Percentiles rank a stretch among this genome's conserved stretches.
Evolutionary conservation across 1,284 basidiomycete species (phyloP).

Genomic region (Boletellus dicymbophilus): DNA sequence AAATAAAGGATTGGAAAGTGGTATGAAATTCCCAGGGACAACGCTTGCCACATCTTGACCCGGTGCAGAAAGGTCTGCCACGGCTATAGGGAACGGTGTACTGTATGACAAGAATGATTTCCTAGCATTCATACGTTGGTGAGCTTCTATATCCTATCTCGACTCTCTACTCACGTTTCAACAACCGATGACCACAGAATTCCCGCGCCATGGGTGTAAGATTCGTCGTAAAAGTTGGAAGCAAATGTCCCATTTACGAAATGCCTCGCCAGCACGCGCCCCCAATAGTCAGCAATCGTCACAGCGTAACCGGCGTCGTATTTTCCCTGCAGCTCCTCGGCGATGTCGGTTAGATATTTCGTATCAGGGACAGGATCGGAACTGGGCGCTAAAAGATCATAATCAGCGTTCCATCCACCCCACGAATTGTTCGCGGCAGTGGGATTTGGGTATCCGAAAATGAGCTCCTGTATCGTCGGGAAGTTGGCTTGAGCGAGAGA

Average conservation of each 20-base stretch:
- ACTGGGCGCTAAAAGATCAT: constrained; percentile 26
- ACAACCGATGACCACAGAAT: constrained; percentile 36
- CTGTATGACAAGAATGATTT: constrained; percentile 33
- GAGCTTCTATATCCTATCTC: neutral
- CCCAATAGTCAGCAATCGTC: constrained; percentile 39
- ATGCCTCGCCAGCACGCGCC: constrained; percentile 37
- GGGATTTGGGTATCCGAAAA: constrained; percentile 34
- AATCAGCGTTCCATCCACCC: constrained; percentile 39
- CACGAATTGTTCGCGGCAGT: constrained; percentile 20
- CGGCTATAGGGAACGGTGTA: constrained; percentile 42
- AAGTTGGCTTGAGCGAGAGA: constrained; percentile 42
- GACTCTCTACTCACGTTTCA: constrained; percentile 28
- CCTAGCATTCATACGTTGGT: constrained; percentile 16
- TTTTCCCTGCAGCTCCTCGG: constrained; percentile 36
- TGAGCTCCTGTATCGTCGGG: constrained; percentile 39
- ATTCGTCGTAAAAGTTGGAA: constrained; percentile 33
- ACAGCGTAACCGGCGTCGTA: constrained; percentile 31
- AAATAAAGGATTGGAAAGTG: constrained; percentile 43
- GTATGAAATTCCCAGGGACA: constrained; percentile 23
- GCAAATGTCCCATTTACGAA: constrained; percentile 41
- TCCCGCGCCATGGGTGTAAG: constrained; percentile 37
- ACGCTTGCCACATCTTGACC: constrained; percentile 28
- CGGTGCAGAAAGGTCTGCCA: constrained; percentile 28
- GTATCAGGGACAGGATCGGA: constrained; percentile 10
- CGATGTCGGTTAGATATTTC: constrained; percentile 24